Conservation (phyloP, 2,329 filamentous ascomycete species). For the Aureobasidium subglaciale region DNA sequence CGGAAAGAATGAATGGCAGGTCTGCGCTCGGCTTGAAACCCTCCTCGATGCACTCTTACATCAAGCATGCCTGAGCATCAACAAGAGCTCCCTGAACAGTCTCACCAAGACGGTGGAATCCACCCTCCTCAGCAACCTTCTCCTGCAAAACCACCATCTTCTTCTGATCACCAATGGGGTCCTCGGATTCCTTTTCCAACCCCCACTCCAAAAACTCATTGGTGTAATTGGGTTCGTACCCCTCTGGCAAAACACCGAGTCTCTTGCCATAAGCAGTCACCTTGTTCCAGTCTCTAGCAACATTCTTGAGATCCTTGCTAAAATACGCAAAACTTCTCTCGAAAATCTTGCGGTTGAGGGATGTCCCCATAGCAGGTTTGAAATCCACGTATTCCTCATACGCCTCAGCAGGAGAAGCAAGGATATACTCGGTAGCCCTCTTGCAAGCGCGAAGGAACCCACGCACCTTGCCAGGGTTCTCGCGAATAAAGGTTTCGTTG, state of each 20-base stretch:
- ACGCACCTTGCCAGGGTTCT: slow-evolving; percentile 58
- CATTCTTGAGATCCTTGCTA: slow-evolving; percentile 67
- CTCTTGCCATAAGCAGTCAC: slow-evolving; percentile 71
- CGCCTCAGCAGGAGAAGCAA: slow-evolving; percentile 54
- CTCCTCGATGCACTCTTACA: too few relatives aligned
- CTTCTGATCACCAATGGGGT: slow-evolving; percentile 68
- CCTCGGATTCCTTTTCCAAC: slow-evolving; percentile 56
- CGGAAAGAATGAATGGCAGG: background rate
- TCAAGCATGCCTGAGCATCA: background rate
- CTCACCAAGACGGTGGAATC: slow-evolving; percentile 39
- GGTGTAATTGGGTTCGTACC: slow-evolving; percentile 67
- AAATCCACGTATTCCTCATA: slow-evolving; percentile 64
- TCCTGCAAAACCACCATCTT: slow-evolving; percentile 63
- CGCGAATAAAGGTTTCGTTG: slow-evolving; percentile 62
- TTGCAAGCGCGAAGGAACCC: slow-evolving; percentile 69
- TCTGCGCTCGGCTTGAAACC: too few relatives aligned
- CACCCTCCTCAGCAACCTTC: slow-evolving; percentile 57
- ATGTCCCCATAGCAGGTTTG: slow-evolving; percentile 62
- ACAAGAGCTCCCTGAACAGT: background rate
- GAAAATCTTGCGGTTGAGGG: slow-evolving; percentile 70
- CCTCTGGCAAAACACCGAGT: slow-evolving; percentile 56
- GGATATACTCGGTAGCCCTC: slow-evolving; percentile 64
- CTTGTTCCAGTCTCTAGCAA: slow-evolving; percentile 67
- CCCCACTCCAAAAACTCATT: slow-evolving; percentile 63
- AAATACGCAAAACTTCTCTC: slow-evolving; percentile 74